Conservation (phyloP, 306 rosid genomes). For the Prunus persica region Prunus_persica_NCBIv2 NC_034010.1:28971501-28972000, state of each 20-base stretch:
- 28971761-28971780: slow-evolving; percentile 34
- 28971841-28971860: slow-evolving; percentile 49
- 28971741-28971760: slow-evolving; percentile 32
- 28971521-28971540: not conserved
- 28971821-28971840: slow-evolving; percentile 45
- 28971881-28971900: slow-evolving; percentile 88
- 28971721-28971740: slow-evolving; percentile 52
- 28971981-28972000: slow-evolving; percentile 45
- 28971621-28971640: slow-evolving; percentile 37
- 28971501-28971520: not conserved
- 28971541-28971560: not conserved
- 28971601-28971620: slow-evolving; percentile 35
- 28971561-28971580: not conserved
- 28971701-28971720: slow-evolving; percentile 30
- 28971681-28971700: slow-evolving; percentile 28
- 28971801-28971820: slow-evolving; percentile 31
- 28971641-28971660: slow-evolving; percentile 56
- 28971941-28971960: slow-evolving; percentile 94
- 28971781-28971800: slow-evolving; percentile 44
- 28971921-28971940: slow-evolving; percentile 96
- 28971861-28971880: slow-evolving; percentile 39
- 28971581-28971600: slow-evolving; percentile 56
- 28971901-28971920: slow-evolving; percentile 99
- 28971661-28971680: slow-evolving; percentile 56
- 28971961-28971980: slow-evolving; percentile 85